Percentiles rank a stretch among this genome's conserved stretches.
These are phyloP conservation scores for Polyporus arcularius DNA, from an alignment of 768 basidiomycete species.

Conservation along the genomic window DNA sequence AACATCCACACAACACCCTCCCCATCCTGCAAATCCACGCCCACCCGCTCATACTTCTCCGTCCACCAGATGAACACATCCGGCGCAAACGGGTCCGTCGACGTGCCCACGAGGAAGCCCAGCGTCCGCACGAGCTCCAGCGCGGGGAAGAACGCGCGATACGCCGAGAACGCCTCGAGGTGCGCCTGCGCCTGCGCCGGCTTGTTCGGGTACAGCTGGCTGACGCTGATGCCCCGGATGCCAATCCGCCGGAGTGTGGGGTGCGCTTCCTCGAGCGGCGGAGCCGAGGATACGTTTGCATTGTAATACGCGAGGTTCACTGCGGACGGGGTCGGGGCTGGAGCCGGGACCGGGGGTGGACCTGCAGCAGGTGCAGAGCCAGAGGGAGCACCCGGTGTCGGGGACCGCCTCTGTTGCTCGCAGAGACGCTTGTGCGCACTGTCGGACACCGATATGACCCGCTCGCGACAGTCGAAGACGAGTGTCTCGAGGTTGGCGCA, in stretches of 20 bases:
- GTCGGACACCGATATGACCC: slow-evolving; percentile 8
- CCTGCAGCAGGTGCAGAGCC: no score
- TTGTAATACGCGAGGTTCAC: not conserved
- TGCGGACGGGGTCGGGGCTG: slow-evolving; percentile 3
- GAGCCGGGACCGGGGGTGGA: not conserved
- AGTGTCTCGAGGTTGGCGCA: slow-evolving; percentile 50
- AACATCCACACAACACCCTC: slow-evolving; percentile 53
- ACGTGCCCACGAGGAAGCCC: slow-evolving; percentile 48
- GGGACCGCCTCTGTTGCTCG: slow-evolving; percentile 14
- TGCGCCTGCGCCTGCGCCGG: slow-evolving; percentile 39
- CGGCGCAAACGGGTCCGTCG: slow-evolving; percentile 43
- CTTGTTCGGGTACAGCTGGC: slow-evolving; percentile 47
- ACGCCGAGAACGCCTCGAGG: slow-evolving; percentile 40
- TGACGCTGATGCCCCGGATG: slow-evolving; percentile 43
- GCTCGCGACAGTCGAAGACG: slow-evolving; percentile 35
- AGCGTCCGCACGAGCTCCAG: slow-evolving; percentile 50
- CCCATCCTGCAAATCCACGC: slow-evolving; percentile 54
- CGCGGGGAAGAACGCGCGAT: slow-evolving; percentile 42
- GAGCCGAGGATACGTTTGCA: slow-evolving; percentile 1
- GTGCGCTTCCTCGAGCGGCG: slow-evolving; percentile 20
- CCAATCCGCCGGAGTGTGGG: slow-evolving; percentile 48
- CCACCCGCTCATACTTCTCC: slow-evolving; percentile 49
- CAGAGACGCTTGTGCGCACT: slow-evolving; percentile 5
- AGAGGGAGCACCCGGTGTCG: no score
- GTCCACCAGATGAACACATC: slow-evolving; percentile 59